phyloP scores from a whole-genome alignment of 106 monocot genomes.

The Iris macrosiphon region DNA sequence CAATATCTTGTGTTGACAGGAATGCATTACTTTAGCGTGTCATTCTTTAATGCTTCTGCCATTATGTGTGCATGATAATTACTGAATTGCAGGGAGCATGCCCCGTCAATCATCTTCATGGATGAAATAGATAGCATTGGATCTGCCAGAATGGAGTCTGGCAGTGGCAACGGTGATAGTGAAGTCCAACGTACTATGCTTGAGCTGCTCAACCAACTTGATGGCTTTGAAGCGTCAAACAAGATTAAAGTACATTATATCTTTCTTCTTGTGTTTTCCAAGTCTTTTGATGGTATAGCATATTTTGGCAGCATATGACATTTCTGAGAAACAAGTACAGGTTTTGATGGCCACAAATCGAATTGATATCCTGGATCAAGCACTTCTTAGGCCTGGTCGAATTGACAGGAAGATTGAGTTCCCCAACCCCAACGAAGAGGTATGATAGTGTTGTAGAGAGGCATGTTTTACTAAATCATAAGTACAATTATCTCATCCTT shows the following conservation, averaged over 20 bases:
- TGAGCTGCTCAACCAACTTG: constrained; percentile 84
- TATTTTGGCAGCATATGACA: too few relatives aligned
- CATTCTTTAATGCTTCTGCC: too few relatives aligned
- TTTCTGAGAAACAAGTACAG: too few relatives aligned
- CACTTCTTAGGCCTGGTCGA: constrained; percentile 73
- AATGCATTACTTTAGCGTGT: too few relatives aligned
- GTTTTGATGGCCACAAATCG: constrained; percentile 87
- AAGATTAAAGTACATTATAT: constrained; percentile 51
- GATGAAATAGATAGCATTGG: constrained; percentile 88
- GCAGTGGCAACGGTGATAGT: constrained; percentile 71
- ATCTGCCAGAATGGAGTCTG: constrained; percentile 79
- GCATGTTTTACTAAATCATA: too few relatives aligned
- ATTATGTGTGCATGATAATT: too few relatives aligned
- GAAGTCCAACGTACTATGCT: constrained; percentile 87
- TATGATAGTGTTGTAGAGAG: too few relatives aligned
- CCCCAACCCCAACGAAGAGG: constrained; percentile 91
- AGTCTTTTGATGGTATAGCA: too few relatives aligned
- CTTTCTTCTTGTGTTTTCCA: neutral
- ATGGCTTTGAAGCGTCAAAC: constrained; percentile 85
- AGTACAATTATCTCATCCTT: too few relatives aligned
- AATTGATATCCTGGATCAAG: constrained; percentile 86
- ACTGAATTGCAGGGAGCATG: constrained; percentile 79
- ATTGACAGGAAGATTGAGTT: constrained; percentile 93
- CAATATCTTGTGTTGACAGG: too few relatives aligned
- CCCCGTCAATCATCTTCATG: constrained; percentile 85